phyloP scores from a whole-genome alignment of 305 asterid species.

The Caryopteris hybrid region DNA sequence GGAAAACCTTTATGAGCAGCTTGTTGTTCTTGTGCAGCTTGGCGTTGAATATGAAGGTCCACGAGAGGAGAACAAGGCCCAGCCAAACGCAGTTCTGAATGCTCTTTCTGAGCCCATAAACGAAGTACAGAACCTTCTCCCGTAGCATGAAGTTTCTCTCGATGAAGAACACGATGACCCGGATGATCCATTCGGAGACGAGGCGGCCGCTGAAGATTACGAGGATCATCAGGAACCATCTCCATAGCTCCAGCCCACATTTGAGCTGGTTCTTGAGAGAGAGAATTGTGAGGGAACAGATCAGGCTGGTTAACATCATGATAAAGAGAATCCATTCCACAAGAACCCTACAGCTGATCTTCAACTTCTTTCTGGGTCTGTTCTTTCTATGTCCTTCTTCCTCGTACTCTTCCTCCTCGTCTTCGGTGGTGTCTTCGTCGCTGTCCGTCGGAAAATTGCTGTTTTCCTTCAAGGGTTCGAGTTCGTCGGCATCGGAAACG shows the following conservation, averaged over 20 bases:
- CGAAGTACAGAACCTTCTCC: conserved; percentile 55
- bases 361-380: neutral
- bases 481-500: conserved; percentile 4
- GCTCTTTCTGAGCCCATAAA: conserved; percentile 47
- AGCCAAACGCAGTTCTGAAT: conserved; percentile 57
- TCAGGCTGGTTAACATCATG: conserved; percentile 30
- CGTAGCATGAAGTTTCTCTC: conserved; percentile 57
- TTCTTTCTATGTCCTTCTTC: neutral
- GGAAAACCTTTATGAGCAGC: conserved; percentile 29
- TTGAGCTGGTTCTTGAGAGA: conserved; percentile 21
- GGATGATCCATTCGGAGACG: conserved; percentile 46
- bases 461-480: conserved; percentile 11
- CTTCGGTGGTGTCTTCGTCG: conserved; percentile 18
- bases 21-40: conserved; percentile 32
- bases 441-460: conserved; percentile 12
- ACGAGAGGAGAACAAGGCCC: conserved; percentile 43
- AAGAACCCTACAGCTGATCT: conserved; percentile 21
- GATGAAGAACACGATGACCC: conserved; percentile 33
- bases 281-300: conserved; percentile 38
- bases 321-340: conserved; percentile 40
- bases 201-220: conserved; percentile 56
- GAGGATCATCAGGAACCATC: conserved; percentile 47
- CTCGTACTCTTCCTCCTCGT: conserved; percentile 22
- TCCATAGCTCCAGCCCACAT: conserved; percentile 48
- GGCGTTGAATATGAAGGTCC: conserved; percentile 45